Percentiles rank a stretch among this genome's conserved stretches.
phyloP scores from a whole-genome alignment of 495 filamentous ascomycete species.

The Hypoxylon lienhwacheense region DNA sequence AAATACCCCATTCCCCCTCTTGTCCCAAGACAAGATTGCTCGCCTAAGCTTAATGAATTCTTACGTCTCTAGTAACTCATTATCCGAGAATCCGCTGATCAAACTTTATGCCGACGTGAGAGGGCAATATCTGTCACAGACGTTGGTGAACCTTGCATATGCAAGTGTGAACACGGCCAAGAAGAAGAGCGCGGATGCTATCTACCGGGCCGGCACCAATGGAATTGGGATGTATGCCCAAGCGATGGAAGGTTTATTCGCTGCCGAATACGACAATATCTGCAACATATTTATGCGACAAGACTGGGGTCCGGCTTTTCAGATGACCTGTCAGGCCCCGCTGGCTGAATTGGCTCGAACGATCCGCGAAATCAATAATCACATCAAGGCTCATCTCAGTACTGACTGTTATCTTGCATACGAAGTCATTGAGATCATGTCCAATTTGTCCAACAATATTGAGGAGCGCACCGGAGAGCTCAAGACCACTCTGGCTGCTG shows the following conservation, averaged over 20 bases:
- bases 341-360: slow-evolving; percentile 84
- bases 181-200: slow-evolving; percentile 73
- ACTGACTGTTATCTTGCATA: slow-evolving; percentile 97
- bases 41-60: slow-evolving; percentile 55
- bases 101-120: slow-evolving; percentile 83
- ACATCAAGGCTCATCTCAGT: slow-evolving; percentile 80
- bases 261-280: slow-evolving; percentile 86
- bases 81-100: slow-evolving; percentile 65
- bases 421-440: slow-evolving; percentile 92
- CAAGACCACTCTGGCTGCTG: slow-evolving; percentile 78
- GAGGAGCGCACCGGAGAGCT: slow-evolving; percentile 83
- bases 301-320: slow-evolving; percentile 76
- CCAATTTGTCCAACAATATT: slow-evolving; percentile 73
- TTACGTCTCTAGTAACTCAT: slow-evolving; percentile 48
- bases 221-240: slow-evolving; percentile 89
- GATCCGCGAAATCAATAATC: slow-evolving; percentile 81
- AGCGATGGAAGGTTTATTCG: slow-evolving; percentile 81
- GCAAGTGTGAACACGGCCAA: slow-evolving; percentile 88
- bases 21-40: slow-evolving; percentile 54
- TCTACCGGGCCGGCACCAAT: slow-evolving; percentile 89
- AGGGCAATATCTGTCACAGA: slow-evolving; percentile 78
- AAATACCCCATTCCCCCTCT: slow-evolving; percentile 56
- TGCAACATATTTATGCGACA: slow-evolving; percentile 79
- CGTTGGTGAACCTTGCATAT: slow-evolving; percentile 79
- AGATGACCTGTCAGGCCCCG: slow-evolving; percentile 72